phyloP scores from a whole-genome alignment of 1,284 basidiomycete genomes.

The Thecaphora thlaspeos region DNA sequence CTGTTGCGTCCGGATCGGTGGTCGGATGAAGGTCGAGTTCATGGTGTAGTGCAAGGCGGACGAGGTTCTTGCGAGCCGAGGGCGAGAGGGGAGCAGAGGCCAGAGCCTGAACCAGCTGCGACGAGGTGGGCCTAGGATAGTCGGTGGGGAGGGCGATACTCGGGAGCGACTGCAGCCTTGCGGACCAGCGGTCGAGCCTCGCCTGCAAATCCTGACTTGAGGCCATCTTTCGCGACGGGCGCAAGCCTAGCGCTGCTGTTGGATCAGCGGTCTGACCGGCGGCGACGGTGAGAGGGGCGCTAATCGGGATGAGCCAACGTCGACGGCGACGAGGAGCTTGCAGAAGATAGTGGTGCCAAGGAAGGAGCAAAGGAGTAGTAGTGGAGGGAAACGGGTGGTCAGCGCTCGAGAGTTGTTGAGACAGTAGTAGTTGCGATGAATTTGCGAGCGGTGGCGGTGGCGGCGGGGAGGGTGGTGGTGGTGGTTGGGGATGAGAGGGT shows the following conservation, averaged over 20 bases:
- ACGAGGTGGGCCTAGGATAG: constrained; percentile 75
- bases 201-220: constrained; percentile 15
- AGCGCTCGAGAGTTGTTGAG: too few relatives aligned
- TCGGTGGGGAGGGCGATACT: constrained; percentile 92
- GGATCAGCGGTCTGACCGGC: too few relatives aligned
- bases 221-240: constrained; percentile 6
- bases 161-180: constrained; percentile 67
- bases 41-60: constrained; percentile 69
- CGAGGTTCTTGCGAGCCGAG: constrained; percentile 41
- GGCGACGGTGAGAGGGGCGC: too few relatives aligned
- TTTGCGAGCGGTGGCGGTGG: too few relatives aligned
- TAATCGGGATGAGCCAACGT: too few relatives aligned
- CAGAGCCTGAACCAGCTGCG: constrained; percentile 51
- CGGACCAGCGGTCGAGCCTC: constrained; percentile 46
- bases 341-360: too few relatives aligned
- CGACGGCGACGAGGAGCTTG: too few relatives aligned
- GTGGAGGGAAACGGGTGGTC: too few relatives aligned
- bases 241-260: not conserved
- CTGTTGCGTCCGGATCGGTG: constrained; percentile 43
- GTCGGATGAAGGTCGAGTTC: constrained; percentile 68
- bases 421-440: too few relatives aligned
- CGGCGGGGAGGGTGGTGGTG: too few relatives aligned
- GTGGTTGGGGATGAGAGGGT: too few relatives aligned
- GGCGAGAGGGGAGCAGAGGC: constrained; percentile 41
- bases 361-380: too few relatives aligned